phyloP scores from a whole-genome alignment of 768 basidiomycete genomes.

The Agaricus subrufescens region DNA sequence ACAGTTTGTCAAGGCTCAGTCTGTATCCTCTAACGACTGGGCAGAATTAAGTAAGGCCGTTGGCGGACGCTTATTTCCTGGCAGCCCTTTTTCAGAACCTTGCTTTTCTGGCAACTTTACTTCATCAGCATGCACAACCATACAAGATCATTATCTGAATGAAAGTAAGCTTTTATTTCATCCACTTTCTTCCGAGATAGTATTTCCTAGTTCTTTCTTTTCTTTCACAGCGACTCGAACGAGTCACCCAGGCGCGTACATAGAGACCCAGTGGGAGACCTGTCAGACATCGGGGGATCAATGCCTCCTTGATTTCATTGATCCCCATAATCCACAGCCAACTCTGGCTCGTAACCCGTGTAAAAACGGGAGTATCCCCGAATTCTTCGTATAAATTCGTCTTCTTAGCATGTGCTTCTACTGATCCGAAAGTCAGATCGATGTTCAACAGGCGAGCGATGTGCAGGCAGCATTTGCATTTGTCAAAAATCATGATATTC shows the following conservation, averaged over 20 bases:
- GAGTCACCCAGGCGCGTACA: slow-evolving; percentile 14
- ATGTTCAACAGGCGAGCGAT: slow-evolving; percentile 34
- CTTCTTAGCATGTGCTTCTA: not conserved
- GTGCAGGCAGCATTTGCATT: slow-evolving; percentile 42
- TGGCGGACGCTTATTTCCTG: no score
- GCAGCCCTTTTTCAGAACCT: no score
- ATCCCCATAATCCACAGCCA: slow-evolving; percentile 22
- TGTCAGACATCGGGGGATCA: slow-evolving; percentile 42
- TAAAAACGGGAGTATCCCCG: slow-evolving; percentile 30
- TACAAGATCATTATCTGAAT: no score
- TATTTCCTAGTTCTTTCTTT: not conserved
- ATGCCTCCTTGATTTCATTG: slow-evolving; percentile 41
- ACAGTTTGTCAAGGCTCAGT: no score
- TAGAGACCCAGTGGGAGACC: slow-evolving; percentile 46
- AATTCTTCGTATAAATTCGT: slow-evolving; percentile 26
- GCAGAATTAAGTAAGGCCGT: no score
- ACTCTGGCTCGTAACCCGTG: slow-evolving; percentile 26
- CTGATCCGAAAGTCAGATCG: slow-evolving; percentile 24
- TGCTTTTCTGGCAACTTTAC: no score
- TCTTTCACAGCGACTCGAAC: slow-evolving; percentile 12
- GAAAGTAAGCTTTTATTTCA: no score
- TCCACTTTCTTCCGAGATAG: no score
- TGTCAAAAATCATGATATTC: slow-evolving; percentile 29
- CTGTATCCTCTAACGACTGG: no score
- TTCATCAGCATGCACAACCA: no score